Evolutionary conservation across 2,329 filamentous ascomycete species (phyloP), one percentile per base, ranked within the genome.

Genomic region (Microcyclospora tardicrescens): DNA sequence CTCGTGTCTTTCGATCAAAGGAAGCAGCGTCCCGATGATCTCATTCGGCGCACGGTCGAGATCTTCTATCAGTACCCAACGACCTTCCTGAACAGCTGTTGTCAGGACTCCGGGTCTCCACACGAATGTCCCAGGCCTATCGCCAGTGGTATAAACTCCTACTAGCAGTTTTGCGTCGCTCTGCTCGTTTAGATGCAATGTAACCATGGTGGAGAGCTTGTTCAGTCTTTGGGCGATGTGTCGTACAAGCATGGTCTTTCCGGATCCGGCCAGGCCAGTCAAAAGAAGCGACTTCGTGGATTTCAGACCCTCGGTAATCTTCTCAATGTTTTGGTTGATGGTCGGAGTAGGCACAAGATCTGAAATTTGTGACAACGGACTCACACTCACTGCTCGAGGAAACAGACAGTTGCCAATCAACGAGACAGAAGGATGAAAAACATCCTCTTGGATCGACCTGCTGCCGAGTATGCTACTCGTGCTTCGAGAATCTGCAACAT

Each of bases 11-110:
- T 98, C 91, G 43, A 98, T 87, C 8, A 98, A 71, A 9, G 93
- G 91, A 16, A 98, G 69, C 19, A 99, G 73, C 11, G 87, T 86
- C 57, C 89, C 93, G 59, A 98, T 78, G 35, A 98, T 84, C 61
- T 98, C 91, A 48, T 84, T 89, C 4, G 93, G 91, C 10, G 91
- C 91, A 45, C 89, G 79, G 57, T 98, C 87, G 31, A 99, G 71
- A 60, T 99, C 93, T 61, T 99, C 93, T 42, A 99, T 93, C 47
- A 98, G 69, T 6, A 98, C 83, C 93, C 91, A 98, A 54, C 89
- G 75, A 12, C 91, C 93, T 66, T 98, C 89, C 54, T 75, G 80
- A 2, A 96, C 86, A 28, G 93, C 93, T 24, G 85, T 93, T 0
- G 91, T 95, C 50, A 99, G 67, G 14, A 96, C 84, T 62, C 91